Evolutionary conservation across 1,284 basidiomycete genomes (phyloP).

Genomic region (Amanita bisporigera): DNA sequence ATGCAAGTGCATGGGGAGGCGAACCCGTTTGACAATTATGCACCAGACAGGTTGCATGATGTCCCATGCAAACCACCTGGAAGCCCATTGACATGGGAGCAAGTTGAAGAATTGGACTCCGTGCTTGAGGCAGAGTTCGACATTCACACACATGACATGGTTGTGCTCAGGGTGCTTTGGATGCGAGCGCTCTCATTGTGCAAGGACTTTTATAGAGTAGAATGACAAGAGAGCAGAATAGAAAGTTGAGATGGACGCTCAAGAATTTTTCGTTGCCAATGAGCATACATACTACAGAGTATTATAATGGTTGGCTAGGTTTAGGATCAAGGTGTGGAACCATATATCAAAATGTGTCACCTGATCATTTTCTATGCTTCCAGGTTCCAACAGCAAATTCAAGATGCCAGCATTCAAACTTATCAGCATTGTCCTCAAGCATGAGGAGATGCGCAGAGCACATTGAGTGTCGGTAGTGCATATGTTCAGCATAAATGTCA

Average conservation of each 20-base stretch:
- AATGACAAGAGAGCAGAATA: too few species aligned
- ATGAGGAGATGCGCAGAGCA: too few species aligned
- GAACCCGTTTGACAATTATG: background rate
- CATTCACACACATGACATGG: background rate
- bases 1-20: slow-evolving; percentile 25
- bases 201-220: slow-evolving; percentile 40
- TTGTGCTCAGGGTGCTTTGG: background rate
- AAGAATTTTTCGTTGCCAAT: too few species aligned
- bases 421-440: too few species aligned
- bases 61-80: background rate
- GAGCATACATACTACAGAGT: background rate
- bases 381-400: too few species aligned
- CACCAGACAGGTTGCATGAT: background rate
- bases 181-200: background rate
- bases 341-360: too few species aligned
- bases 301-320: background rate
- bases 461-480: too few species aligned
- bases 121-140: background rate
- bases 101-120: background rate
- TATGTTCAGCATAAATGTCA: too few species aligned
- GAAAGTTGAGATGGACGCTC: too few species aligned
- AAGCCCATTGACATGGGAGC: background rate
- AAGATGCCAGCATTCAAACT: too few species aligned
- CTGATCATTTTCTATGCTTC: too few species aligned
- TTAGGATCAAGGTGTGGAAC: background rate